phyloP scores from a whole-genome alignment of 163 green algal genomes.

The Chloroidium sp. region DNA sequence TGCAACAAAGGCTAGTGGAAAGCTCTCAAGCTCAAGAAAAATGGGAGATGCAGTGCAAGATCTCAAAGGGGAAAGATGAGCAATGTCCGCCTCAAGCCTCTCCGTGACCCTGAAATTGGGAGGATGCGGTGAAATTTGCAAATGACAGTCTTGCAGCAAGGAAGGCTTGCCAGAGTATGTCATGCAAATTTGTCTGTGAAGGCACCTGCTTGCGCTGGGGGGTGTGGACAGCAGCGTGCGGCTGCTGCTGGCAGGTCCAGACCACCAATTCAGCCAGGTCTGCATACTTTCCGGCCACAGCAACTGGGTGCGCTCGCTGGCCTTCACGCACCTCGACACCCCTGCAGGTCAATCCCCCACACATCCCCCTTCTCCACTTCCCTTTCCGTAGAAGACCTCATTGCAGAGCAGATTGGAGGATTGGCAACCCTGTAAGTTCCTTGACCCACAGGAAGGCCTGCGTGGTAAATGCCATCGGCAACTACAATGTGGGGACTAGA shows the following conservation, averaged over 20 bases:
- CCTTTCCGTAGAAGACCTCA: neutral
- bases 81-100: too few relatives aligned
- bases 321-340: slow-evolving; percentile 30
- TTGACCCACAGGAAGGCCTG: too few relatives aligned
- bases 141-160: too few relatives aligned
- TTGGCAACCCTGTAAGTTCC: neutral
- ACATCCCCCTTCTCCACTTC: neutral
- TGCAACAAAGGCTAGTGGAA: too few relatives aligned
- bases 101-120: too few relatives aligned
- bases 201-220: slow-evolving; percentile 59
- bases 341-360: neutral
- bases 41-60: too few relatives aligned
- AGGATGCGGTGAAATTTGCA: too few relatives aligned
- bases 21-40: too few relatives aligned
- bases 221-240: slow-evolving; percentile 53
- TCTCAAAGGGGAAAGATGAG: too few relatives aligned
- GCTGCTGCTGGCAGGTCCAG: slow-evolving; percentile 40
- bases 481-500: neutral
- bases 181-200: slow-evolving; percentile 13
- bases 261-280: slow-evolving; percentile 25
- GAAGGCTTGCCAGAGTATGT: neutral
- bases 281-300: slow-evolving; percentile 65
- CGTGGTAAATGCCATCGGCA: neutral
- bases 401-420: neutral
- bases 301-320: slow-evolving; percentile 76